Evolutionary conservation across 2,329 filamentous ascomycete species (phyloP).

Genomic region (Ceratocystis cubensis): DNA sequence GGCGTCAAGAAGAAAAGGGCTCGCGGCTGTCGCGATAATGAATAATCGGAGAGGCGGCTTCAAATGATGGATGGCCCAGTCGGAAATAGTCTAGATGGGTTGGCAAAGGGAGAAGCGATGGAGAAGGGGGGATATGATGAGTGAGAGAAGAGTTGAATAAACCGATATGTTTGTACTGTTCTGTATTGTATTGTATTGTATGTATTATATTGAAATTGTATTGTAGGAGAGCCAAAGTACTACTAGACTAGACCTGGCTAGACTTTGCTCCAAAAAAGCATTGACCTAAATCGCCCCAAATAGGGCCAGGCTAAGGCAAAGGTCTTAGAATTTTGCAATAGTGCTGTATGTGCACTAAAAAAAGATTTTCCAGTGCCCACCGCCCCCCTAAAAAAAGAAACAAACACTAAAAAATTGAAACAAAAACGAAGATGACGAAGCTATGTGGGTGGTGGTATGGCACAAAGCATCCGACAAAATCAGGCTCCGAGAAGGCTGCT

Average conservation of each 20-base stretch:
- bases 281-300: not conserved
- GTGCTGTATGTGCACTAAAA: not conserved
- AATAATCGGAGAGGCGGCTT: not conserved
- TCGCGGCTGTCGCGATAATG: not conserved
- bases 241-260: not conserved
- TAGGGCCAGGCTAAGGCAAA: not conserved
- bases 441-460: no score
- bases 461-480: no score
- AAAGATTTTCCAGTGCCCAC: not conserved
- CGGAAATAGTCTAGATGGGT: not conserved
- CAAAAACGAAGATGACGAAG: not conserved
- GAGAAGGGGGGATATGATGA: not conserved
- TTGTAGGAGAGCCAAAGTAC: no score
- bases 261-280: constrained; percentile 2
- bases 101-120: not conserved
- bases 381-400: not conserved
- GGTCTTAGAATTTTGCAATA: not conserved
- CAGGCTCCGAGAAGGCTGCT: no score
- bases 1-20: no score
- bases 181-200: no score
- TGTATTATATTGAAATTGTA: no score
- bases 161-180: no score
- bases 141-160: not conserved
- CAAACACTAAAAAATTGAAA: not conserved
- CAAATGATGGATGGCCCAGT: not conserved